These are phyloP conservation scores for Malus hybrid DNA, from an alignment of 331 rosid species.

Conservation along the genomic window DNA sequence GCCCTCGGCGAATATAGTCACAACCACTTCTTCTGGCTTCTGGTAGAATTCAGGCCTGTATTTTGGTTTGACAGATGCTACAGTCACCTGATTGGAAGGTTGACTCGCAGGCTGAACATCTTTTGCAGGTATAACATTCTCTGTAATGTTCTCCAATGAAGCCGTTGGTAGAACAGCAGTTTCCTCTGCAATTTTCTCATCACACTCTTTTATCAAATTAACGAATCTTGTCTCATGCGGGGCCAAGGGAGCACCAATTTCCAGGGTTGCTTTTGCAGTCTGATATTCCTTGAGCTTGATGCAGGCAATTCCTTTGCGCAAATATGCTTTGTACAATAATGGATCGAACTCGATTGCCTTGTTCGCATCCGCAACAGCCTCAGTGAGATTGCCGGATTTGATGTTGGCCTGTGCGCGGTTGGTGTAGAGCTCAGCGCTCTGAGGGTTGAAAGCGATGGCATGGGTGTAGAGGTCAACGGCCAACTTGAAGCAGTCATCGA, in stretches of 20 bases:
- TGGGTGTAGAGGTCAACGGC: constrained; percentile 49
- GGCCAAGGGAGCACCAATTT: constrained; percentile 55
- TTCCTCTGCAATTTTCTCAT: constrained; percentile 67
- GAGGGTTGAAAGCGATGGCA: constrained; percentile 50
- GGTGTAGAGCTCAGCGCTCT: constrained; percentile 34
- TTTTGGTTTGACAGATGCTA: too few species aligned
- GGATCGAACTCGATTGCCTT: constrained; percentile 67
- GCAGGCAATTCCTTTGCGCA: constrained; percentile 79
- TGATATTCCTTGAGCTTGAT: constrained; percentile 71
- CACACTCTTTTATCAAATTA: constrained; percentile 55
- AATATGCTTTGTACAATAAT: constrained; percentile 49
- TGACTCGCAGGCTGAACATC: constrained; percentile 25
- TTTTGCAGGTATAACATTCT: constrained; percentile 17
- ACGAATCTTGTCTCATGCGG: constrained; percentile 43
- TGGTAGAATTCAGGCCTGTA: background rate
- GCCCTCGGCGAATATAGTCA: background rate
- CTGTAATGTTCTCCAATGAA: constrained; percentile 15
- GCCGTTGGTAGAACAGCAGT: constrained; percentile 15
- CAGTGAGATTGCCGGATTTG: constrained; percentile 50
- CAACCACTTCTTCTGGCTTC: too few species aligned
- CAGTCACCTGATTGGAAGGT: constrained; percentile 7
- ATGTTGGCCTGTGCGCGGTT: constrained; percentile 88
- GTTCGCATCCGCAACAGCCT: constrained; percentile 78
- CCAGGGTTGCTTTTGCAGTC: constrained; percentile 75
- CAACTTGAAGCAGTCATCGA: constrained; percentile 63